These are phyloP conservation scores for Excoecaria cochinchinensis DNA, from an alignment of 345 rosid species.

Conservation along the genomic window DNA sequence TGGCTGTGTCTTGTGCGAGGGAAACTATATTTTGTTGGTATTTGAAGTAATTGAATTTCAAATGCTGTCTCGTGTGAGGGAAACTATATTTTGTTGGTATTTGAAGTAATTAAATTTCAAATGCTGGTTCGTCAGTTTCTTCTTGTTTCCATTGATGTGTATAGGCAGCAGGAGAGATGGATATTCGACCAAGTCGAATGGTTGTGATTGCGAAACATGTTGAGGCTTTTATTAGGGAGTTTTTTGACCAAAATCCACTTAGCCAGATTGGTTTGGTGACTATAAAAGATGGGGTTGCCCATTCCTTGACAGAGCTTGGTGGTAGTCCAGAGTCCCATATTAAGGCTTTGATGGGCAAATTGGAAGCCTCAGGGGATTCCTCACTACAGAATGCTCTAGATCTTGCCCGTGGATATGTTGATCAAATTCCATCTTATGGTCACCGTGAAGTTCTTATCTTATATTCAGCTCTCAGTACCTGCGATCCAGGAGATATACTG, in stretches of 20 bases:
- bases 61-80: background rate
- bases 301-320: conserved; percentile 81
- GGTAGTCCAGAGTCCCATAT: conserved; percentile 93
- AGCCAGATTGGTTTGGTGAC: conserved; percentile 78
- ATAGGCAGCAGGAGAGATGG: conserved; percentile 85
- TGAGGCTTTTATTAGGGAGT: conserved; percentile 83
- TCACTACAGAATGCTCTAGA: conserved; percentile 86
- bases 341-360: conserved; percentile 77
- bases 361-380: conserved; percentile 74
- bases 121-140: background rate
- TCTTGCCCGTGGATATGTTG: conserved; percentile 62
- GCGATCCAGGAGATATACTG: conserved; percentile 96
- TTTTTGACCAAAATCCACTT: conserved; percentile 88
- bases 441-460: conserved; percentile 88
- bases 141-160: conserved; percentile 10
- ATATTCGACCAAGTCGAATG: conserved; percentile 74
- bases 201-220: conserved; percentile 68
- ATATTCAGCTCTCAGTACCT: conserved; percentile 74
- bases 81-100: conserved; percentile 1
- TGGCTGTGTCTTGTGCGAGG: background rate
- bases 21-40: conserved; percentile 5
- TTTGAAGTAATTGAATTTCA: background rate
- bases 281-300: conserved; percentile 81
- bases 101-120: background rate
- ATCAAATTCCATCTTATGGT: conserved; percentile 82